Evolutionary conservation across 2,329 filamentous ascomycete species (phyloP).

Genomic region (Echinosphaeria canescens): DNA sequence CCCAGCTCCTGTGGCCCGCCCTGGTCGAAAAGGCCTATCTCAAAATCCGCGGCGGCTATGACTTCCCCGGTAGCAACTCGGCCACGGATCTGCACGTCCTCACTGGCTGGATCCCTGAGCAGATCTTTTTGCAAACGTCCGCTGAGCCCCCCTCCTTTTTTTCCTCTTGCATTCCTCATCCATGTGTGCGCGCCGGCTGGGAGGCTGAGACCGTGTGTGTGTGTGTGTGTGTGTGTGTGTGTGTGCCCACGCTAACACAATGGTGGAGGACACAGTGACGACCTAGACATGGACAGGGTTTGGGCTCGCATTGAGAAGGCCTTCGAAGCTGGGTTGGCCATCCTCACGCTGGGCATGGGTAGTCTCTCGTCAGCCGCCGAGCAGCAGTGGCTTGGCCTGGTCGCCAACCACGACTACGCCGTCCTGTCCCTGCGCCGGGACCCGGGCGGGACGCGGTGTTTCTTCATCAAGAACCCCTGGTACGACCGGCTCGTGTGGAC

Average conservation of each 20-base stretch:
- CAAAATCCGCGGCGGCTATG: constrained; percentile 87
- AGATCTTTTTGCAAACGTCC: constrained; percentile 63
- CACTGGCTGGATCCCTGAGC: constrained; percentile 93
- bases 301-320: constrained; percentile 61
- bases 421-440: constrained; percentile 53
- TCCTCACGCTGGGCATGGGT: constrained; percentile 81
- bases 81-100: constrained; percentile 86
- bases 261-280: no score
- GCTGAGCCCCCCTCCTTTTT: not conserved
- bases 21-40: constrained; percentile 91
- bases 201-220: no score
- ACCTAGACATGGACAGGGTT: constrained; percentile 50
- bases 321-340: constrained; percentile 58
- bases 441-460: constrained; percentile 33
- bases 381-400: constrained; percentile 61
- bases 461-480: constrained; percentile 95
- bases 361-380: constrained; percentile 55
- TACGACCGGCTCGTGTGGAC: constrained; percentile 60
- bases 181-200: no score
- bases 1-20: constrained; percentile 72
- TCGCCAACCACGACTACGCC: constrained; percentile 85
- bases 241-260: no score
- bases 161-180: not conserved
- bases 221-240: no score
- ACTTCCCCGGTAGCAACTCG: constrained; percentile 95